Evolutionary conservation across 1,139 yeast species (phyloP), one percentile per base, ranked within the genome.

Genomic region (Sugiyamaella paludigena): DNA sequence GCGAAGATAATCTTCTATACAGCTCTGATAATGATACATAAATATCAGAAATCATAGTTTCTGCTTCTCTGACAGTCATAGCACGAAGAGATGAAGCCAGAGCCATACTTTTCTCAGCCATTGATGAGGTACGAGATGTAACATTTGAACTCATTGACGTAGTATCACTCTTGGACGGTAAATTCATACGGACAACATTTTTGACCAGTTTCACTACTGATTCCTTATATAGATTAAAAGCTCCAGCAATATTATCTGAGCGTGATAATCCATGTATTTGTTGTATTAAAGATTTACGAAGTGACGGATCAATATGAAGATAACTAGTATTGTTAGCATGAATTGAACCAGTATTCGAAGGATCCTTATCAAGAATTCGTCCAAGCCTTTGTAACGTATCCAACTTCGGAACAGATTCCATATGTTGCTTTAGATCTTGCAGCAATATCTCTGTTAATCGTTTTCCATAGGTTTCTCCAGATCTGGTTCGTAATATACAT

Each of bases 51-150:
- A 88, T 66, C 89, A 89, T 84, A 2, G 67, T 69, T 59, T 85
- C 89, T 59, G 89, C 89, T 52, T 87, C 96, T 15, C 70, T 68
- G 0, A 91, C 83, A 0, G 88, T 74, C 74, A 88, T 76, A 4
- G 79, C 77, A 55, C 82, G 80, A 43, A 87, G 74, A 50, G 77
- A 68, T 1, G 76, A 65, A 1, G 91, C 83, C 35, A 86, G 69
- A 5, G 52, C 46, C n/a, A 48, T 44, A 30, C 68, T 60, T 45
- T 62, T 63, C 27, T 66, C 70, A n/a, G 61, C 57, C n/a, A 59
- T 50, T 1, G 64, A 52, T 5, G 24, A 19, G 24, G 24, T 19
- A 12, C 57, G 38, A 1, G 57, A 51, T 19, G 65, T 56, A 45
- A 54, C 44, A 40, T 49, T 57, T 4, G 67, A 61, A 26, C 57